Conservation (phyloP, 164 flowering plant species). For the Vitis rotundifolia region DNA sequence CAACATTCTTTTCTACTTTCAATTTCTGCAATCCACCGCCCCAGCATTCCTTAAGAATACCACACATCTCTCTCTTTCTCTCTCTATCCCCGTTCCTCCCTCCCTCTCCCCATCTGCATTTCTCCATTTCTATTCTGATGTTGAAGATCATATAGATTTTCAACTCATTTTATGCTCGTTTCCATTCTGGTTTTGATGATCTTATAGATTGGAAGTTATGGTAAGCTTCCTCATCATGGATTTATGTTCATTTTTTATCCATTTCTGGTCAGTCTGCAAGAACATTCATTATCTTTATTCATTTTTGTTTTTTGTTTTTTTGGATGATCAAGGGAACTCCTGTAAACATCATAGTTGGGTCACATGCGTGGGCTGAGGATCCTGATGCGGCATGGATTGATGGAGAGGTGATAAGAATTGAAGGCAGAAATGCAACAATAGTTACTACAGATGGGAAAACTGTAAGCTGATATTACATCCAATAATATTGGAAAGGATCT, state of each 20-base stretch:
- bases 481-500: background rate
- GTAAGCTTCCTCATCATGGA: slow-evolving; percentile 24
- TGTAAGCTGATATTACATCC: slow-evolving; percentile 33
- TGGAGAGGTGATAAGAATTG: slow-evolving; percentile 66
- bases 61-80: slow-evolving; percentile 9
- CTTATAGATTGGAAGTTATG: slow-evolving; percentile 34
- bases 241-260: background rate
- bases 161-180: background rate
- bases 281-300: too few relatives aligned
- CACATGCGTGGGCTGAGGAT: slow-evolving; percentile 86
- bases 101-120: slow-evolving; percentile 7
- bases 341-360: slow-evolving; percentile 72
- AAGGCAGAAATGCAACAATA: slow-evolving; percentile 55
- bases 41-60: slow-evolving; percentile 19
- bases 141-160: background rate
- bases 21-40: slow-evolving; percentile 24
- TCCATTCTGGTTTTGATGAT: slow-evolving; percentile 32
- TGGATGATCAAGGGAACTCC: slow-evolving; percentile 68
- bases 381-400: slow-evolving; percentile 75
- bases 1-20: slow-evolving; percentile 23
- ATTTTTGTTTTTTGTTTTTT: slow-evolving; percentile 5
- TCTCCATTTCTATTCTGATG: slow-evolving; percentile 3
- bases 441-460: slow-evolving; percentile 50
- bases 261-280: too few relatives aligned
- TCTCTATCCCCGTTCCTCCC: background rate